A percentile compares a stretch with the other conserved stretches of the same genome.
phyloP scores from a whole-genome alignment of 2,329 filamentous ascomycete species.

The Colletotrichum zoysiae region DNA sequence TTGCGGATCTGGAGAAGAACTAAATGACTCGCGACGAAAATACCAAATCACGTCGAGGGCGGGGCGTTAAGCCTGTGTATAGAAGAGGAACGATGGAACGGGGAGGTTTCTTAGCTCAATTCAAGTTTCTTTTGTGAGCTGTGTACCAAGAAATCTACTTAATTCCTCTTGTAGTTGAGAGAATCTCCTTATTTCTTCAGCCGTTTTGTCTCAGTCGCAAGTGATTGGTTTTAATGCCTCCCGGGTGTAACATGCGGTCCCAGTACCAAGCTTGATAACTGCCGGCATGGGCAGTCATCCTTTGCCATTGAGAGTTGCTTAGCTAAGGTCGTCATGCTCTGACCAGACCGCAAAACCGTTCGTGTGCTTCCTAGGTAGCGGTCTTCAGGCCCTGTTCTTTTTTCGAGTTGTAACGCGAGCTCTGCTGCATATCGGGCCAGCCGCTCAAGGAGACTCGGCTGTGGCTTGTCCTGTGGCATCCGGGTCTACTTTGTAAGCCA shows the following conservation, averaged over 20 bases:
- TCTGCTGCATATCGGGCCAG: background rate
- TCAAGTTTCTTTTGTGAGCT: slow-evolving; percentile 70
- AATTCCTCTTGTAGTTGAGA: slow-evolving; percentile 58
- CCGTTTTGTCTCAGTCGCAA: background rate
- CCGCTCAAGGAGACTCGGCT: background rate
- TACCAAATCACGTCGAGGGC: slow-evolving; percentile 51
- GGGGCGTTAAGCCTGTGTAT: slow-evolving; percentile 68
- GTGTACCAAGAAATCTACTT: slow-evolving; percentile 70
- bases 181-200: slow-evolving; percentile 42
- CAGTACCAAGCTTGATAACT: background rate
- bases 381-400: background rate
- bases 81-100: slow-evolving; percentile 66
- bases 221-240: background rate
- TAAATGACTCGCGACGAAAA: slow-evolving; percentile 41
- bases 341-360: background rate
- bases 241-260: background rate
- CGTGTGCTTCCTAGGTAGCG: background rate
- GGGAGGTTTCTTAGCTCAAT: slow-evolving; percentile 66
- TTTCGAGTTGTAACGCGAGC: background rate
- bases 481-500: background rate
- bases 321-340: background rate
- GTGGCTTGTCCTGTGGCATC: background rate
- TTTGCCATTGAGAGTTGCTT: background rate
- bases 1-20: slow-evolving; percentile 85
- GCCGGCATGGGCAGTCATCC: background rate